phyloP scores from a whole-genome alignment of 306 rosid genomes.

The Arachis hypogaea region DNA sequence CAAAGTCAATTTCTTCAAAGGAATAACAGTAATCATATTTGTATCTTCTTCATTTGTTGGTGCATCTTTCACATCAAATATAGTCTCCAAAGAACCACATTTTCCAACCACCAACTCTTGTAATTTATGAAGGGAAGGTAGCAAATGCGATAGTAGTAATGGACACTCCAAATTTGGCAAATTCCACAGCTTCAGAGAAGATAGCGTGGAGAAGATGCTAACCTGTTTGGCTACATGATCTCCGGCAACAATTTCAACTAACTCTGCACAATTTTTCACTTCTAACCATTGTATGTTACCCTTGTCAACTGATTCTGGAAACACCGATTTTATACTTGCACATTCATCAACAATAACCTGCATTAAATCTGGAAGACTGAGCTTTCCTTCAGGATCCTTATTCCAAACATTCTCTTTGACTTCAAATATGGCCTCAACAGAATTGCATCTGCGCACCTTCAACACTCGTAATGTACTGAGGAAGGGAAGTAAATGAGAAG shows the following conservation, averaged over 20 bases:
- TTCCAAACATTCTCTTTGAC: background rate
- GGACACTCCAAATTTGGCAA: background rate
- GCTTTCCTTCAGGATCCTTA: too few relatives aligned
- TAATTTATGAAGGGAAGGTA: background rate
- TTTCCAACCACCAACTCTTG: conserved; percentile 2
- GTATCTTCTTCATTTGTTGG: background rate
- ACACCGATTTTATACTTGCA: background rate
- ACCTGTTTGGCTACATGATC: background rate
- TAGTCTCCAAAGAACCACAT: background rate
- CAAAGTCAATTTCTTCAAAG: background rate
- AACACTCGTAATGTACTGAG: too few relatives aligned
- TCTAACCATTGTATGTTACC: background rate
- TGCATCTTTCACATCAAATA: background rate
- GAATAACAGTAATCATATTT: background rate
- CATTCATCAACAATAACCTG: background rate
- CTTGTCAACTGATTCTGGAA: background rate
- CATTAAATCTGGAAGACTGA: too few relatives aligned
- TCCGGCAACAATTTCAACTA: background rate
- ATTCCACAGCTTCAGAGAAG: background rate
- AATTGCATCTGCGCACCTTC: background rate
- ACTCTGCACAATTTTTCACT: too few relatives aligned
- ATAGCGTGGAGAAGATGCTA: background rate
- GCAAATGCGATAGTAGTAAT: too few relatives aligned
- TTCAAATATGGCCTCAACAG: background rate
- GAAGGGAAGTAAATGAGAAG: too few relatives aligned